Percentiles rank a stretch among this genome's conserved stretches.
Conservation (phyloP, 768 basidiomycete genomes). For the Tylopilus intermedius region DNA sequence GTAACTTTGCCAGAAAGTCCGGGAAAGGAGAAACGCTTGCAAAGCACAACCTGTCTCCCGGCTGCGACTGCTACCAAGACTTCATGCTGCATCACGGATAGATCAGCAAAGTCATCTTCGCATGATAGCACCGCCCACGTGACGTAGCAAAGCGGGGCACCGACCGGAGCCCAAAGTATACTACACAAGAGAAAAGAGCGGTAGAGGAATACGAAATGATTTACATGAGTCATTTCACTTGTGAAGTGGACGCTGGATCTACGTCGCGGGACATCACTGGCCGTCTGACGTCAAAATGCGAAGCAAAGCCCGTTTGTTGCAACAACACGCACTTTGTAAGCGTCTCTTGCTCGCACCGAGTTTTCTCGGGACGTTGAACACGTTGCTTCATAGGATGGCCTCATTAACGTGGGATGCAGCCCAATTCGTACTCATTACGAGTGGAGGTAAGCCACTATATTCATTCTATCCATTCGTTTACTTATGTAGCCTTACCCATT, state of each 20-base stretch:
- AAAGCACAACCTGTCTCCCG: constrained; percentile 78
- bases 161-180: neutral
- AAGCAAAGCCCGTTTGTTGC: constrained; percentile 23
- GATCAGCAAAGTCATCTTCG: constrained; percentile 2
- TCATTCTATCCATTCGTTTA: too few relatives aligned
- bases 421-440: constrained; percentile 9
- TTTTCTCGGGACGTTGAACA: neutral
- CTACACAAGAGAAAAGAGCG: neutral
- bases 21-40: constrained; percentile 40
- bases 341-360: neutral
- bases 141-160: constrained; percentile 10
- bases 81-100: constrained; percentile 60
- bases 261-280: constrained; percentile 18
- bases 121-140: neutral
- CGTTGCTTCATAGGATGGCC: constrained; percentile 12
- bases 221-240: constrained; percentile 87
- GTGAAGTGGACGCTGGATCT: constrained; percentile 82
- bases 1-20: neutral
- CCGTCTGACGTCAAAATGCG: constrained; percentile 1
- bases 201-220: constrained; percentile 25
- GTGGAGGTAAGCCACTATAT: too few relatives aligned
- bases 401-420: constrained; percentile 26
- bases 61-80: constrained; percentile 74
- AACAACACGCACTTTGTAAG: constrained; percentile 16
- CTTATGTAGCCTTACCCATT: too few relatives aligned